Evolutionary conservation across 768 basidiomycete genomes (phyloP), one percentile per base, ranked within the genome.

Genomic region (Wakefieldia striispora): DNA sequence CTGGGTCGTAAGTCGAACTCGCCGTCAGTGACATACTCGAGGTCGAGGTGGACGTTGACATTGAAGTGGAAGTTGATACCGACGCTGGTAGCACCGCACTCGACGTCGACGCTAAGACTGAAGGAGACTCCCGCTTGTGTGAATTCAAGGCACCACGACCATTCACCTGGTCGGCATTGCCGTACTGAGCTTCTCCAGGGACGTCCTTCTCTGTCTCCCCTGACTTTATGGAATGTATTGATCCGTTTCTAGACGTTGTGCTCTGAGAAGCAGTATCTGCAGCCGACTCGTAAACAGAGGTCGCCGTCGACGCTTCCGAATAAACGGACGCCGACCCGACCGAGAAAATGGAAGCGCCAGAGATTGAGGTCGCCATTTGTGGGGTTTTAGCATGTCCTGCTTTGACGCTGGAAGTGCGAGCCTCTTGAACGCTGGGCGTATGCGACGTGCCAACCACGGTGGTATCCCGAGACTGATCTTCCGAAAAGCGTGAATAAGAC

Each of bases 251-350:
- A 11, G 59, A 58, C 17, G 23, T 19, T 35, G 41, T 24, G 16
- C 47, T 11, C 19, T 40, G 23, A 14, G 45, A 55, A 36, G 43
- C 23, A 20, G 20, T 27, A 38, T 56, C 51, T 12, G 53, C 26
- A 17, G 45, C 35, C 38, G 63, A 65, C 16, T 33, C 33, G 17
- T 34, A 59, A 2, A 31, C 53, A 0, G 64, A 62, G 5, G 63
- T 63, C 3, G 58, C 63, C 6, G 58, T 66, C 27, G 66, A 65
- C 5, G 61, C 58, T 29, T 61, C 64, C 26, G 64, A 66, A 19
- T 63, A 64, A 1, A 63, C 13, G 0, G 64, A 65, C 1, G 57
- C 49, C n/a, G 64, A 63, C 31, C 61, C 61, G 8, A 55, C 49
- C 6, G 66, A 67, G 40, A 54, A 63, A 3, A 59, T 29, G 19